These are phyloP conservation scores for Xylariaceae sp. DNA, from an alignment of 2,329 filamentous ascomycete genomes.

Conservation along the genomic window DNA sequence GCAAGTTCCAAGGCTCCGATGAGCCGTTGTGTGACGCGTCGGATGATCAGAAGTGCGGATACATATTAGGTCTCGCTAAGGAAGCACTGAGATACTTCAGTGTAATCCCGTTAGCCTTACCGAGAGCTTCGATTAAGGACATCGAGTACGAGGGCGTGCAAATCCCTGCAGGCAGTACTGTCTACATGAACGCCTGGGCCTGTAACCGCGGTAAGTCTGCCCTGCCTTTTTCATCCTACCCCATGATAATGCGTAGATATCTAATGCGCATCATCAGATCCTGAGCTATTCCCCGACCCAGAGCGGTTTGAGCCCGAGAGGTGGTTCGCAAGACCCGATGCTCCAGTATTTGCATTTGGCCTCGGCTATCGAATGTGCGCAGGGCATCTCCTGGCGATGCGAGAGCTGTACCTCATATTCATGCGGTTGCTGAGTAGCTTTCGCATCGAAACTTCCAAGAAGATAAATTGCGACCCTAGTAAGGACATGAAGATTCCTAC, in stretches of 20 bases:
- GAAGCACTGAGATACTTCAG: constrained; percentile 81
- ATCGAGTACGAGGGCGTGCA: constrained; percentile 71
- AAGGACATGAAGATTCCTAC: constrained; percentile 39
- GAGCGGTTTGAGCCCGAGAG: constrained; percentile 36
- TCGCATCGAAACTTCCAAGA: constrained; percentile 29
- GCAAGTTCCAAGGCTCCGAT: constrained; percentile 46
- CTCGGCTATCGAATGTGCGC: constrained; percentile 42
- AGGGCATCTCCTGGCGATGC: constrained; percentile 38
- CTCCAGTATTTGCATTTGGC: constrained; percentile 38
- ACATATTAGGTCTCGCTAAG: constrained; percentile 79
- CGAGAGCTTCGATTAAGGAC: constrained; percentile 73
- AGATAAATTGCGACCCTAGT: constrained; percentile 37
- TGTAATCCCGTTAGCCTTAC: constrained; percentile 80
- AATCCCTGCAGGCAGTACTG: constrained; percentile 78
- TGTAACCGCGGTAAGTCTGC: constrained; percentile 37
- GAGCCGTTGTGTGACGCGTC: constrained; percentile 66
- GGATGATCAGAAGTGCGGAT: constrained; percentile 78
- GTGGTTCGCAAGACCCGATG: constrained; percentile 38
- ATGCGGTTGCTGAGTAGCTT: constrained; percentile 40
- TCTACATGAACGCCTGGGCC: constrained; percentile 67
- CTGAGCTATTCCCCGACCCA: constrained; percentile 37
- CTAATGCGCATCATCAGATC: constrained; percentile 27
- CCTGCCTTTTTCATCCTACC: neutral
- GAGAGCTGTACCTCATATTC: constrained; percentile 41
- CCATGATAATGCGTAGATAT: neutral